These are phyloP conservation scores for Trametes sanguinea DNA, from an alignment of 768 basidiomycete genomes.

Conservation along the genomic window DNA sequence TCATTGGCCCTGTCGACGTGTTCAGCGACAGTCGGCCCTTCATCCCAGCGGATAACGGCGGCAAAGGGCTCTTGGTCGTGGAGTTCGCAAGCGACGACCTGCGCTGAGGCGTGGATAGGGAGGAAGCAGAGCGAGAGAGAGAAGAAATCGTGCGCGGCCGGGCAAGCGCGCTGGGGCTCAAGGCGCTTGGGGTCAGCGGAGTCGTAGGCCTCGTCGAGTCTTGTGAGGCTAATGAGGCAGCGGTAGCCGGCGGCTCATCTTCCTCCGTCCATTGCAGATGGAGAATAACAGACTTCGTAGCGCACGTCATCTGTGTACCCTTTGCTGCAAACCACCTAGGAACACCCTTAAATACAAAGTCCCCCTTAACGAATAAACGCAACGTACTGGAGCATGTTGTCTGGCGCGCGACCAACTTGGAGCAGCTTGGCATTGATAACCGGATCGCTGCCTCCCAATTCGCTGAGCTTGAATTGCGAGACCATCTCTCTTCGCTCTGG, in stretches of 20 bases:
- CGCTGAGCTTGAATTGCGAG: conserved; percentile 85
- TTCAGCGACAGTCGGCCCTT: conserved; percentile 46
- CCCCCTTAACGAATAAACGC: too few species aligned
- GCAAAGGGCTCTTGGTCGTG: conserved; percentile 37
- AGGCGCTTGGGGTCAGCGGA: conserved; percentile 25
- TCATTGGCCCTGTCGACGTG: conserved; percentile 46
- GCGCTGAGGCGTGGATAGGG: conserved; percentile 46
- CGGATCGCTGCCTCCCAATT: conserved; percentile 70
- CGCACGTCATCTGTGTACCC: conserved; percentile 92
- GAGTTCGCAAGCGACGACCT: conserved; percentile 33
- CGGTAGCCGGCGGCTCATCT: conserved; percentile 33
- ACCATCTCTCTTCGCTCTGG: conserved; percentile 81
- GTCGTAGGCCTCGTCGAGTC: conserved; percentile 25
- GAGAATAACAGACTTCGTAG: conserved; percentile 83
- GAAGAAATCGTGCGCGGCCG: conserved; percentile 48
- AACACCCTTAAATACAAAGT: not conserved
- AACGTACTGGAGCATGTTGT: conserved; percentile 82
- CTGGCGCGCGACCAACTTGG: conserved; percentile 77
- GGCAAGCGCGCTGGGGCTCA: conserved; percentile 28
- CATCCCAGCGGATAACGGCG: conserved; percentile 26
- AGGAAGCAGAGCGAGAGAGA: conserved; percentile 57
- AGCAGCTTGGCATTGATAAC: conserved; percentile 65
- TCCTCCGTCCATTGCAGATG: conserved; percentile 87
- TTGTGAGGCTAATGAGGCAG: conserved; percentile 18
- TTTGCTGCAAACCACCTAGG: conserved; percentile 86